A percentile compares a stretch with the other conserved stretches of the same genome.
Conservation (phyloP, 805 yeast species). For the Metschnikowia lachancei region DNA sequence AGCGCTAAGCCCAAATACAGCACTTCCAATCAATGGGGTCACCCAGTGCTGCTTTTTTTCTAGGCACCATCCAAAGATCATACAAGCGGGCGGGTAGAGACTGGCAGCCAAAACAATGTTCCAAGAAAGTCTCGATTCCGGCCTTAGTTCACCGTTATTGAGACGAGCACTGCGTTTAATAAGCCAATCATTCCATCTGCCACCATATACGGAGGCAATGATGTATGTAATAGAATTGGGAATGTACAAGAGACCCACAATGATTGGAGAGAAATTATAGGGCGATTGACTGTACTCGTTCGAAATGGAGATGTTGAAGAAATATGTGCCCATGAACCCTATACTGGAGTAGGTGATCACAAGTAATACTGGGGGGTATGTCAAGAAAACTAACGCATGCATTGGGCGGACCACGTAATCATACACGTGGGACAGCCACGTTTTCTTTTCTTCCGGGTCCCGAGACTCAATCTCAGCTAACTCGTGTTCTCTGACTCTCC, state of each 20-base stretch:
- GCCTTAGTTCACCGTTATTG: slow-evolving; percentile 64
- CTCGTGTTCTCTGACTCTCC: slow-evolving; percentile 26
- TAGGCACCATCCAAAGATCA: slow-evolving; percentile 83
- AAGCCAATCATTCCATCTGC: slow-evolving; percentile 70
- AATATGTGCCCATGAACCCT: slow-evolving; percentile 68
- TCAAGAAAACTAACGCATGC: slow-evolving; percentile 56
- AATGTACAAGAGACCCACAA: slow-evolving; percentile 72
- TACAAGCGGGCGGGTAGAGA: slow-evolving; percentile 58
- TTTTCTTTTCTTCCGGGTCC: not conserved
- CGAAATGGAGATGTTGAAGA: slow-evolving; percentile 72
- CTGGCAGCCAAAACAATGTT: slow-evolving; percentile 66
- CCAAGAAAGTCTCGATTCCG: slow-evolving; percentile 77
- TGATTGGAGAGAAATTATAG: slow-evolving; percentile 62
- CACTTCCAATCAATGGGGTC: slow-evolving; percentile 76
- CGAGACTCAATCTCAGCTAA: slow-evolving; percentile 11
- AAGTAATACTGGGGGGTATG: slow-evolving; percentile 71
- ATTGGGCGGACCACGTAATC: slow-evolving; percentile 56
- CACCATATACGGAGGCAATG: slow-evolving; percentile 75
- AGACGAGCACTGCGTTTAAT: slow-evolving; percentile 49
- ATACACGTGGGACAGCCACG: slow-evolving; percentile 26
- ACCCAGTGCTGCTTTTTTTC: slow-evolving; percentile 69
- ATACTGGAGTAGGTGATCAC: slow-evolving; percentile 66
- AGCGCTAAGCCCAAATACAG: slow-evolving; percentile 75
- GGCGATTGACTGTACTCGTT: slow-evolving; percentile 61
- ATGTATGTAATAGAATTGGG: slow-evolving; percentile 81